Base-by-base conservation (phyloP, 2,329 filamentous ascomycete species). In the Neonectria faginata region DNA sequence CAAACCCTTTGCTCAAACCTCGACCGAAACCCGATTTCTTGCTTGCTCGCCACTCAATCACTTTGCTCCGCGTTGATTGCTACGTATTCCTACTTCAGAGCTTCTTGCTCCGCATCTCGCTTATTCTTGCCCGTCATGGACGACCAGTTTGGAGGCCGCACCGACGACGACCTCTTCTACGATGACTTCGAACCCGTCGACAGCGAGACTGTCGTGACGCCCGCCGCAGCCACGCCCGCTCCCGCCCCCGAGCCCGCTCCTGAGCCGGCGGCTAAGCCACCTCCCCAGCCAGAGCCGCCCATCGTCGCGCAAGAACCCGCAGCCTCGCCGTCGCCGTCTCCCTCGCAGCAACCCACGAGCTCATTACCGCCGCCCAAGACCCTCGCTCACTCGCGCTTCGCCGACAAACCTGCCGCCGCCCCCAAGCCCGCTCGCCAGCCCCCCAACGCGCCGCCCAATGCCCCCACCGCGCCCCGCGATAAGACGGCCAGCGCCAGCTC, bases 131-230 rank as follows among this genome's bases (percentile, higher is more conserved):
- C 55, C 60, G 60, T 45, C 66, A 88, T 88, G 86, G 86, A 88
- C 22, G 86, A 89, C 68, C 86, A 89, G 72, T 89, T 88, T 69
- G 83, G 84, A 64, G 86, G 86, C 52, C 82, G 87, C 20, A 89
- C 87, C 50, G 87, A 89, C 72, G 87, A 89, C 69, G 87, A 88
- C 73, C 81, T 89, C 64, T 89, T 89, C 73, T 84, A 85, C 65
- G 87, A 89, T 69, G 87, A 89, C 71, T 88, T 89, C 63, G 87
- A 89, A 74, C 86, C 86, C 8, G 81, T 88, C 55, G 76, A 81
- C 44, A 76, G 76, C 67, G 74, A 78, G 50, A 62, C 76, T 5
- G 69, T 79, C 22, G 66, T 76, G 22, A 64, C 71, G n/a, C 54
- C 71, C 45, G 69, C 72, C 42, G 39, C 39, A 42, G 39, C n/a